A percentile compares a stretch with the other conserved stretches of the same genome.
Conservation (phyloP, 192 early-diverging fungal species). For the Podila clonocystis region DNA sequence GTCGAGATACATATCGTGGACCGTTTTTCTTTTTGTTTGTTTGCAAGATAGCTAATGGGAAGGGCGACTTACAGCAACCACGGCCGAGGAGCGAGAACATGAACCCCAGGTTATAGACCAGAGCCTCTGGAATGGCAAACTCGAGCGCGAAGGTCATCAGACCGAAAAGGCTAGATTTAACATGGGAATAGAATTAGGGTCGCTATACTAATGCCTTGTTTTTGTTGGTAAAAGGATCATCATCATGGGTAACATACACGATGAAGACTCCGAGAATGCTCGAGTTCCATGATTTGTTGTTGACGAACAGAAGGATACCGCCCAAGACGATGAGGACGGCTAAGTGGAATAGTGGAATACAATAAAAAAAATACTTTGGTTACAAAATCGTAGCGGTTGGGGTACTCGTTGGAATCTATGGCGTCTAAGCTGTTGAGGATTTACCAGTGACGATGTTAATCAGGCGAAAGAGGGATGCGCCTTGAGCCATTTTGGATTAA, state of each 20-base stretch:
- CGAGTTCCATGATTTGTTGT: slow-evolving; percentile 35
- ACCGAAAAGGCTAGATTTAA: slow-evolving; percentile 9
- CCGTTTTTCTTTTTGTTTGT: not conserved
- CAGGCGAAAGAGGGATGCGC: slow-evolving; percentile 29
- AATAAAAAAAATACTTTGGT: no score
- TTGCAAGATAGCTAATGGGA: not conserved
- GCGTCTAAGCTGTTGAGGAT: not conserved
- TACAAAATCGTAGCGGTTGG: not conserved
- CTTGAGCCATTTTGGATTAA: slow-evolving; percentile 24
- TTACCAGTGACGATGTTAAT: slow-evolving; percentile 30
- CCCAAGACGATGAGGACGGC: slow-evolving; percentile 27
- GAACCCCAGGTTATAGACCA: slow-evolving; percentile 41
- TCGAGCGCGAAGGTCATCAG: slow-evolving; percentile 28
- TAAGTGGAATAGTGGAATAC: not conserved
- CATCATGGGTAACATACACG: slow-evolving; percentile 6
- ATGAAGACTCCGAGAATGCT: slow-evolving; percentile 35
- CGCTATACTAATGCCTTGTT: no score
- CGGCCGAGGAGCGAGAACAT: slow-evolving; percentile 41
- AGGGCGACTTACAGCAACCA: slow-evolving; percentile 23
- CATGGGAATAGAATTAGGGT: not conserved
- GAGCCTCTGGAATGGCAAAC: slow-evolving; percentile 22
- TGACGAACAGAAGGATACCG: slow-evolving; percentile 27
- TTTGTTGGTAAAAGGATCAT: not conserved
- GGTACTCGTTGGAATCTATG: not conserved
- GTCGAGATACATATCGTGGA: not conserved